Base-by-base conservation (phyloP, 2,329 filamentous ascomycete species). In the Penicillium nordicum region DNA sequence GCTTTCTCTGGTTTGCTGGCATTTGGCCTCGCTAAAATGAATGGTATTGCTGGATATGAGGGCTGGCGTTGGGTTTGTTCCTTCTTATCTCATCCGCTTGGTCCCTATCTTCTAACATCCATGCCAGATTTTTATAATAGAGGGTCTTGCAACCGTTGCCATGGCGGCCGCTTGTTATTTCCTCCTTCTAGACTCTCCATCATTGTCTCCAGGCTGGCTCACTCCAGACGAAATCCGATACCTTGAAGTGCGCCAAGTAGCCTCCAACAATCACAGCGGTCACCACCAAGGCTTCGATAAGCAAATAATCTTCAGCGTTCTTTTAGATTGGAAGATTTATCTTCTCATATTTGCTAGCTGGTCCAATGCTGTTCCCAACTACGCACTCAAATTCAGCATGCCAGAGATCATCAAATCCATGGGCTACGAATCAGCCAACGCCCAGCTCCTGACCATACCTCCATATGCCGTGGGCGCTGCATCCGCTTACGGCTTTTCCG, bases 1-100 rank as follows among this genome's bases (percentile, higher is more conserved):
- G 89, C 90, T 0, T 96, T 95, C 66, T 90, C 89, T 27, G 90
- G 90, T 9, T 81, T 95, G 1, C 79, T 96, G 7, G 91, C 91
- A 1, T 87, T 84, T 4, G 91, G 85, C 0, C 93, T 96, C 58
- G 89, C 89, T 21, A 90, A 94, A 69, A 90, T 96, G 88, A 82
- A 90, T 62, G 83, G 88, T 0, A 68, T 82, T 6, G 83, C 74
- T 38, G 62, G 60, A 2, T 62, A 59, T 25, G 58, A 58, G 49
- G 63, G 63, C 40, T 65, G 63, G 63, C 57, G 63, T 18, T 65
- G 63, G 61, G 45, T 61, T 10, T 16, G 57, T 42, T n/a, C 11
- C 18, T 14, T 14, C 32, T 2, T 12, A 16, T 7, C 38, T 27
- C 42, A 25, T 30, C 18, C 16, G 27, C 14, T 27, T 6, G 14